Conservation (phyloP, 176 grass and related monocot genomes). For the Eremochloa ophiuroides region DNA sequence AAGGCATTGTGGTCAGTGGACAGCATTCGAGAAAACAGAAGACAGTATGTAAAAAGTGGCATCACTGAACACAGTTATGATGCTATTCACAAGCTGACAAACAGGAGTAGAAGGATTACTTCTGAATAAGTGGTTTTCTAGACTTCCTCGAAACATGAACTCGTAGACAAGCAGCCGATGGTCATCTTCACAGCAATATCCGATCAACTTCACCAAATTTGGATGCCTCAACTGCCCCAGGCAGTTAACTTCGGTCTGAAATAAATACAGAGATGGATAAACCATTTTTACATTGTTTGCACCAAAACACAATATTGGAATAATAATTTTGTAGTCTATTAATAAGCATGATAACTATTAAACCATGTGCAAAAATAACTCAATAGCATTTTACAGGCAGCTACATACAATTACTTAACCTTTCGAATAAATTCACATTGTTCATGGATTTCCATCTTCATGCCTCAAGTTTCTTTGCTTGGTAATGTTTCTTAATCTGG, state of each 20-base stretch:
- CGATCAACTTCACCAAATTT: constrained; percentile 98
- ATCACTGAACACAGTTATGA: background rate
- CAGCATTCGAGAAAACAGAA: constrained; percentile 6
- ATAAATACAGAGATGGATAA: constrained; percentile 27
- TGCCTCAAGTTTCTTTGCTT: background rate
- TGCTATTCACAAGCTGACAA: background rate
- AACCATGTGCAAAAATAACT: background rate
- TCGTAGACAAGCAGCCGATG: constrained; percentile 95
- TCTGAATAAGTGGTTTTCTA: constrained; percentile 98
- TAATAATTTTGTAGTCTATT: background rate
- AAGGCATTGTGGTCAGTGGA: background rate
- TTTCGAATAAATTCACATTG: background rate
- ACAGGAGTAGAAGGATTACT: constrained; percentile 54
- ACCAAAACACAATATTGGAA: background rate
- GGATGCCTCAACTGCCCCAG: constrained; percentile 96
- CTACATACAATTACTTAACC: background rate
- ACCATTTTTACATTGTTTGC: background rate
- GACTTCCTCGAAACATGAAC: constrained; percentile 99
- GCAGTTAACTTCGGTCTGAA: constrained; percentile 92
- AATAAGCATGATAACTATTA: background rate
- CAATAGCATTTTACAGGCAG: constrained; percentile 5
- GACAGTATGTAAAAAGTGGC: constrained; percentile 2
- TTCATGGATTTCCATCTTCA: background rate
- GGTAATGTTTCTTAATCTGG: background rate
- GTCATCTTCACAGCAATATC: constrained; percentile 99